Percentiles rank a stretch among this genome's conserved stretches.
Evolutionary conservation across 139 green algal species (phyloP).

Genomic region (Penium margaritaceum): DNA sequence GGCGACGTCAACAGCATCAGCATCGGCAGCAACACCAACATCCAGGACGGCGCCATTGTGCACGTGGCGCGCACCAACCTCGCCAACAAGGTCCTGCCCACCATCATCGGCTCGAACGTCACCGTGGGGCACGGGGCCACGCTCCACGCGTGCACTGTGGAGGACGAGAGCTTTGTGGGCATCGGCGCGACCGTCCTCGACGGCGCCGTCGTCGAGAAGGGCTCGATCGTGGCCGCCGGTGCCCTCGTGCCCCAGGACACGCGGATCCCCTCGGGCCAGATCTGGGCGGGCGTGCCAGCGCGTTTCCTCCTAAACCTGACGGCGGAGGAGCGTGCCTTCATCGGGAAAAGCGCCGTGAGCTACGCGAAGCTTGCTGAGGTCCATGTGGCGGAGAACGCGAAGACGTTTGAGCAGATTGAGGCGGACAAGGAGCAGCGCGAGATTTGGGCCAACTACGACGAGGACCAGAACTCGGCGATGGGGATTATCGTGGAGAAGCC

Average conservation of each 20-base stretch:
- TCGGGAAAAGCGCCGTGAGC: constrained; percentile 64
- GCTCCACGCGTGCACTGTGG: constrained; percentile 80
- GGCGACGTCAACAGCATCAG: constrained; percentile 73
- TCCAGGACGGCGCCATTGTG: constrained; percentile 86
- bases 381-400: constrained; percentile 49
- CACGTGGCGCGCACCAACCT: constrained; percentile 57
- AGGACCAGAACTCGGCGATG: constrained; percentile 38
- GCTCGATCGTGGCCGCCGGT: constrained; percentile 80
- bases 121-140: constrained; percentile 58
- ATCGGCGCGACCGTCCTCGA: constrained; percentile 85
- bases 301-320: constrained; percentile 75
- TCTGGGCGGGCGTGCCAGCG: constrained; percentile 51
- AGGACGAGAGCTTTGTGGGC: constrained; percentile 79
- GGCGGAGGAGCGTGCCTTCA: constrained; percentile 69
- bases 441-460: constrained; percentile 17
- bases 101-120: constrained; percentile 76
- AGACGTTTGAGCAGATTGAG: constrained; percentile 55
- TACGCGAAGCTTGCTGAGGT: constrained; percentile 69
- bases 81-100: constrained; percentile 41
- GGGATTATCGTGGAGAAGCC: constrained; percentile 36
- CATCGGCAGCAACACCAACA: constrained; percentile 78
- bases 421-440: constrained; percentile 35
- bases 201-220: constrained; percentile 61
- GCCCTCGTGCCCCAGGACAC: constrained; percentile 62
- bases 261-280: constrained; percentile 40